Base-by-base conservation (phyloP, 495 filamentous ascomycete genomes). In the Clohesyomyces aquaticus region DNA sequence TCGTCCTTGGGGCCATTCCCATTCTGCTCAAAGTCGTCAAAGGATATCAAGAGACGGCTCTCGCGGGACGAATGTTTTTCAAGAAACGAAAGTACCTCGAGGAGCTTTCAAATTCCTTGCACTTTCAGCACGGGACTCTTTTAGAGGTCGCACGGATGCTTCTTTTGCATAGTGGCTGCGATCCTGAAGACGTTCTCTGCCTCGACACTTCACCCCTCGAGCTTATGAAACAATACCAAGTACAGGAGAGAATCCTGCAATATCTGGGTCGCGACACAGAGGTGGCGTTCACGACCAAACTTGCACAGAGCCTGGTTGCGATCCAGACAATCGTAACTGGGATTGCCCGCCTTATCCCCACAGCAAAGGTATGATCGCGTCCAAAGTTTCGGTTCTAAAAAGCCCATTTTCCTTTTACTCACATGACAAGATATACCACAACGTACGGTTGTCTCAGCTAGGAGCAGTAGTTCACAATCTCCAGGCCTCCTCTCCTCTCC, bases 1-100 rank as follows among this genome's bases (percentile, higher is more conserved):
- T 61, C n/a, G 47, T 55, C 3, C 26, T 61, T 4, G 58, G 58
- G 6, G 48, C 58, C 9, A 22, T 61, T 21, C 58, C 58, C 6
- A 25, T 61, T 23, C 27, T 61, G 4, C 54, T 61, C 3, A 29
- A 29, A 23, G 58, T 23, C 49, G 25, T 61, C 8, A 49, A 61
- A 49, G 9, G 28, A 11, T 61, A 61, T 23, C 19, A 28, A 10
- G 49, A 23, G 21, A 52, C 49, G 4, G 23, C 27, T 16, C 25
- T 3, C 8, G 49, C 49, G 9, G 49, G 49, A 9, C 4, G 19
- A 4, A 4, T 3, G 21, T 52, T 52, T 18, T 16, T 52, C 19
- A 23, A 28, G 19, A 52, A 52, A 52, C 49, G 49, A 4, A 52
- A 52, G 25, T 52, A 52, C 18, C 11, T 52, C 8, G 49, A 52